Evolutionary conservation across 129 eudicot genomes (phyloP).

Genomic region (Chrysanthemum makinoi): DNA sequence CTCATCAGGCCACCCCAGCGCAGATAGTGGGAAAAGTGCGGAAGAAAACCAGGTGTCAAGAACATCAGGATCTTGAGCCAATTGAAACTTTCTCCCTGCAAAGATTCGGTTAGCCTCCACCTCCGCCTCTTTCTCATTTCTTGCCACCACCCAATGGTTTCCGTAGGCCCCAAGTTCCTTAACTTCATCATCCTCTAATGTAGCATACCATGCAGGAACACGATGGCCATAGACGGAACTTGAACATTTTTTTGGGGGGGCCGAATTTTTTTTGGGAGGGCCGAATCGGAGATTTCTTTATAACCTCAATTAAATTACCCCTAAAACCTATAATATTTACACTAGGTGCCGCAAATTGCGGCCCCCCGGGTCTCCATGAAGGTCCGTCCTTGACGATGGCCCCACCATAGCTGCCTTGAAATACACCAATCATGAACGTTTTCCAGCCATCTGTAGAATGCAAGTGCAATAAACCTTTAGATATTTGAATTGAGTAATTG

Average conservation of each 20-base stretch:
- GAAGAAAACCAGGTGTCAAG: conserved; percentile 88
- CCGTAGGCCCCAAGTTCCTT: conserved; percentile 72
- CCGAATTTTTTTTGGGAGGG: too few relatives aligned
- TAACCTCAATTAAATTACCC: too few relatives aligned
- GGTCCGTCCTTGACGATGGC: too few relatives aligned
- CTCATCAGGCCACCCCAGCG: conserved; percentile 93
- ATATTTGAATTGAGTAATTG: too few relatives aligned
- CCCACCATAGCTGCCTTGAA: conserved; percentile 99
- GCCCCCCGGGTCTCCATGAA: too few relatives aligned
- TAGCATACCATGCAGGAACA: conserved; percentile 89
- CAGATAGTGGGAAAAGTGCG: conserved; percentile 75
- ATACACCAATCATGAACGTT: conserved; percentile 96
- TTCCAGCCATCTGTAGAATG: conserved; percentile 77
- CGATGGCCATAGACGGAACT: too few relatives aligned
- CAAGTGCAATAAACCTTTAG: background rate
- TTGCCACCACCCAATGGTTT: conserved; percentile 84
- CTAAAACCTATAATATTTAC: too few relatives aligned
- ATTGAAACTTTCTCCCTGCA: conserved; percentile 59
- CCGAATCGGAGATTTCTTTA: too few relatives aligned
- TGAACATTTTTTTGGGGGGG: too few relatives aligned
- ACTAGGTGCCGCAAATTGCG: too few relatives aligned
- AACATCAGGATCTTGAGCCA: conserved; percentile 88
- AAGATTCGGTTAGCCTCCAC: conserved; percentile 49
- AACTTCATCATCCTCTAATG: conserved; percentile 61
- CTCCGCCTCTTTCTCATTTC: conserved; percentile 70